Conservation (phyloP, 805 yeast genomes). For the Pichia rugopelliculosa region DNA sequence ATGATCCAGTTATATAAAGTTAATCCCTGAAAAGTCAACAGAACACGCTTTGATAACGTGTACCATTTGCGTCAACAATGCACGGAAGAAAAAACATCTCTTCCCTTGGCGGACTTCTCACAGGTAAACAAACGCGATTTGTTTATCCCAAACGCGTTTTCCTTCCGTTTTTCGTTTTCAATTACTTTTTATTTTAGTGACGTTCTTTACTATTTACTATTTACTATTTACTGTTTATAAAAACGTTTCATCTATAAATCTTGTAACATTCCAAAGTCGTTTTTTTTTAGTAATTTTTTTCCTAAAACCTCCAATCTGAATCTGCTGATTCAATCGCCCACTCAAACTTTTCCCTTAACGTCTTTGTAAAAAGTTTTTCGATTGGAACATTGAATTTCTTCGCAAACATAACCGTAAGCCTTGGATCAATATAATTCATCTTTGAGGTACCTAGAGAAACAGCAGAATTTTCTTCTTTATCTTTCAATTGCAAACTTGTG, state of each 20-base stretch:
- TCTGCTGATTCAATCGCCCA: slow-evolving; percentile 96
- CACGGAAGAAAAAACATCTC: background rate
- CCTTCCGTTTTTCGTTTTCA: too few species aligned
- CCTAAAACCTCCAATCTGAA: slow-evolving; percentile 73
- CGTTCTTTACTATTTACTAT: background rate
- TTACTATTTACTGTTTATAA: background rate
- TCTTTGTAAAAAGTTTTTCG: slow-evolving; percentile 85
- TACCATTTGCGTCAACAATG: background rate
- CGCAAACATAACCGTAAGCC: slow-evolving; percentile 82
- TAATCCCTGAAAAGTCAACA: background rate
- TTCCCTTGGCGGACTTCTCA: background rate
- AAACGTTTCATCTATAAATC: background rate
- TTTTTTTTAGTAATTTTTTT: background rate
- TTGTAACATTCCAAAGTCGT: background rate
- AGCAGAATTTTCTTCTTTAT: slow-evolving; percentile 88
- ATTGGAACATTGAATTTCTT: slow-evolving; percentile 84
- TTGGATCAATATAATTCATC: slow-evolving; percentile 91
- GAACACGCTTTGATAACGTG: background rate
- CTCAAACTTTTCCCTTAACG: slow-evolving; percentile 82
- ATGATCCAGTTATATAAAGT: background rate
- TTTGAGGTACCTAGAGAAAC: slow-evolving; percentile 92
- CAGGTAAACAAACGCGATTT: background rate
- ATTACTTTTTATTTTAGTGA: too few species aligned
- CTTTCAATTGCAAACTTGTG: slow-evolving; percentile 70
- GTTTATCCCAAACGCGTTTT: background rate